Percentiles rank a stretch among this genome's conserved stretches.
Conservation (phyloP, 805 yeast species). For the Ogataea polymorpha region DNA sequence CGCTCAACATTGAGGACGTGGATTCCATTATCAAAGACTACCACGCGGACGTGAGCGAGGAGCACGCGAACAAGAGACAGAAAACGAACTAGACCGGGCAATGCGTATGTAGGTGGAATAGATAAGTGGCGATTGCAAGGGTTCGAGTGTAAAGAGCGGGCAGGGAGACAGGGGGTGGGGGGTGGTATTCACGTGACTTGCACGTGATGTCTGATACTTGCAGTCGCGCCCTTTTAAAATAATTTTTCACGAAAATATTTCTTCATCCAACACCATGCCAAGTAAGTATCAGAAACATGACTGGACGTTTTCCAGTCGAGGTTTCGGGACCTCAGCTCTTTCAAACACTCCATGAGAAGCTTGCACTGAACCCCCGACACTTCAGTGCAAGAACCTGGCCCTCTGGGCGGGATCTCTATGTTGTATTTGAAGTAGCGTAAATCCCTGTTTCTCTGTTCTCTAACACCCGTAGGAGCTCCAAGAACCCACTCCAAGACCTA, state of each 20-base stretch:
- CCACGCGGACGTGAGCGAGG: conserved; percentile 61
- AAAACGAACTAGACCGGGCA: conserved; percentile 3
- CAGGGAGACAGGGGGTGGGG: too few relatives aligned
- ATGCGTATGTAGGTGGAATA: neutral
- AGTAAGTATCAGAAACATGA: conserved; percentile 23
- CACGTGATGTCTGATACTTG: conserved; percentile 5
- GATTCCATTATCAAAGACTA: conserved; percentile 93
- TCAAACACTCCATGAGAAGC: conserved; percentile 16
- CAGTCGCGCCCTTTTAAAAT: conserved; percentile 4
- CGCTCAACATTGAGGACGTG: conserved; percentile 92
- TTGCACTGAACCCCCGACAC: conserved; percentile 86
- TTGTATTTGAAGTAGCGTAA: conserved; percentile 15
- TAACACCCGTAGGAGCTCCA: conserved; percentile 76
- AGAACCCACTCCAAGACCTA: conserved; percentile 99
- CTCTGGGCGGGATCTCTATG: conserved; percentile 7
- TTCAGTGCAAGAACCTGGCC: conserved; percentile 49
- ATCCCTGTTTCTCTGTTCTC: conserved; percentile 8
- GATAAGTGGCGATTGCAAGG: neutral
- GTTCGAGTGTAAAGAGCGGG: neutral
- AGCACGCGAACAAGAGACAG: conserved; percentile 2
- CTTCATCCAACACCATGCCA: conserved; percentile 26
- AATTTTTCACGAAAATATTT: conserved; percentile 10
- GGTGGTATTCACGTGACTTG: conserved; percentile 2
- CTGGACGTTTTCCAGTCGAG: conserved; percentile 15
- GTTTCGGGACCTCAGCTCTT: conserved; percentile 24